phyloP scores from a whole-genome alignment of 73 alveolate species.

The Stentor coeruleus region DNA sequence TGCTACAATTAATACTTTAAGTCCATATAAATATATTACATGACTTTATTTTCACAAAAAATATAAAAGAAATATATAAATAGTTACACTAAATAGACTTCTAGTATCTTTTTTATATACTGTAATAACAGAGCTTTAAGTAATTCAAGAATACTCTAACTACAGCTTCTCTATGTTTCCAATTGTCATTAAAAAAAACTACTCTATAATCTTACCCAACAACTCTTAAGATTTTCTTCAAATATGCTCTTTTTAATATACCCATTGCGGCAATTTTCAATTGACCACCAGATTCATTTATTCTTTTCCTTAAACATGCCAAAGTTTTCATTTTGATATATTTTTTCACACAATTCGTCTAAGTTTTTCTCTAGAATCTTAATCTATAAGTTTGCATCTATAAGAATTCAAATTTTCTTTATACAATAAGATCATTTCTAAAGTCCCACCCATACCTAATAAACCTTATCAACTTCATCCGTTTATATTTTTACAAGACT shows the following conservation, averaged over 20 bases:
- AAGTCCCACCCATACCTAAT: constrained; percentile 93
- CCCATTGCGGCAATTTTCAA: constrained; percentile 73
- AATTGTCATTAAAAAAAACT: constrained; percentile 83
- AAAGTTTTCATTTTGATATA: constrained; percentile 77
- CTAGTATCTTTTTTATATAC: constrained; percentile 77
- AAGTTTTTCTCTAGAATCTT: constrained; percentile 88
- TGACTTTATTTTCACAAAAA: constrained; percentile 90
- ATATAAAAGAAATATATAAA: constrained; percentile 79
- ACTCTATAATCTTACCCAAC: constrained; percentile 92
- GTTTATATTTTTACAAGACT: constrained; percentile 63
- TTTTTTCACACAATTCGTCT: constrained; percentile 69
- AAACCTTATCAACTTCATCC: constrained; percentile 84
- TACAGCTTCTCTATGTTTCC: constrained; percentile 98
- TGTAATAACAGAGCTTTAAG: constrained; percentile 81
- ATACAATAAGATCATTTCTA: constrained; percentile 82
- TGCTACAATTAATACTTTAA: constrained; percentile 78
- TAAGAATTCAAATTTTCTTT: constrained; percentile 83
- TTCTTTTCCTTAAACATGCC: constrained; percentile 87
- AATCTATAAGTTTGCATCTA: constrained; percentile 92
- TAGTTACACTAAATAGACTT: constrained; percentile 84
- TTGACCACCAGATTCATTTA: constrained; percentile 84
- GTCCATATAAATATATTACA: constrained; percentile 85
- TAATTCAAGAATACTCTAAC: constrained; percentile 88
- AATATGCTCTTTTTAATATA: constrained; percentile 79
- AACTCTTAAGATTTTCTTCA: constrained; percentile 81